Evolutionary conservation across 2,329 filamentous ascomycete species (phyloP).

Genomic region (Scedosporium dehoogii): DNA sequence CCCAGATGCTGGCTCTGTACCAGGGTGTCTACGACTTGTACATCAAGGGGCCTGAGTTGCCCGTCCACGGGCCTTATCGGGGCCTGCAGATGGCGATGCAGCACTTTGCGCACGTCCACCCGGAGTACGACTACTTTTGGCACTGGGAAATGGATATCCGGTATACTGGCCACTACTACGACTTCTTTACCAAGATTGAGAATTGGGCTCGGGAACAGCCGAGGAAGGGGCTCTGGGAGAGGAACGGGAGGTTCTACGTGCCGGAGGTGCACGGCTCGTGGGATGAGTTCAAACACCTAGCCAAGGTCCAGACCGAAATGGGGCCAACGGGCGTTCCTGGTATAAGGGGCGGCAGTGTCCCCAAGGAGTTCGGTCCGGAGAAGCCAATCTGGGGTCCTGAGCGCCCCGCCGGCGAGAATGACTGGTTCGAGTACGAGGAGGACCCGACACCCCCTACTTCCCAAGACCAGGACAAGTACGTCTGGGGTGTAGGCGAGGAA

Average conservation of each 20-base stretch:
- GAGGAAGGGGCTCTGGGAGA: conserved; percentile 72
- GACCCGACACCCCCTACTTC: conserved; percentile 57
- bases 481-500: conserved; percentile 83
- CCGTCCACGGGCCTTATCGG: conserved; percentile 86
- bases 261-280: conserved; percentile 67
- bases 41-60: conserved; percentile 53
- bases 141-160: conserved; percentile 93
- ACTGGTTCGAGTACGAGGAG: conserved; percentile 64
- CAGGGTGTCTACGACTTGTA: conserved; percentile 76
- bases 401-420: conserved; percentile 54
- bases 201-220: conserved; percentile 64
- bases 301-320: conserved; percentile 64
- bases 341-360: conserved; percentile 27
- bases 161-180: conserved; percentile 80
- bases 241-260: conserved; percentile 68
- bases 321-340: conserved; percentile 47
- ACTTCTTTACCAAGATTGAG: conserved; percentile 59
- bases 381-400: conserved; percentile 77
- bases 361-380: conserved; percentile 27
- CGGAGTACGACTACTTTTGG: conserved; percentile 87
- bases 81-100: conserved; percentile 92
- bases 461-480: conserved; percentile 70
- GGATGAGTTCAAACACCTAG: conserved; percentile 67
- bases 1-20: conserved; percentile 86
- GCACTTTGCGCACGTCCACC: conserved; percentile 79